Base-by-base conservation (phyloP, 2,329 filamentous ascomycete genomes). In the Falciphora oryzae region DNA sequence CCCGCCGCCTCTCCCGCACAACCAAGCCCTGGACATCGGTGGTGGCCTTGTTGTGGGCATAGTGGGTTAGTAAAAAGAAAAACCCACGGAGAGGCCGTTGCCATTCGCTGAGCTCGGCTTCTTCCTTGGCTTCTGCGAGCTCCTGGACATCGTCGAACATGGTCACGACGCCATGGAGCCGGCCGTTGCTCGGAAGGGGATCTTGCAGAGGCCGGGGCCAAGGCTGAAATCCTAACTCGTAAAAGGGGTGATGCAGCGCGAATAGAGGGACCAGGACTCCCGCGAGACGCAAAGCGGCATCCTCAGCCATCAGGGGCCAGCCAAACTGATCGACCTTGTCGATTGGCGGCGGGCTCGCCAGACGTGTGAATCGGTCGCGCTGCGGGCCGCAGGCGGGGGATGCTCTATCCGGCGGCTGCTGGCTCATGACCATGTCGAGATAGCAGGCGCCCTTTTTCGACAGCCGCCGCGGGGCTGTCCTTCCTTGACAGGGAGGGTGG, bases 381-480 rank as follows among this genome's bases (percentile, higher is more conserved):
- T 58, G 57, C 16, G 57, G 57, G 57, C 13, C 57, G 18, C 6
- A 7, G 57, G 13, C 16, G 25, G n/a, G 57, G 29, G 25, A 28
- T 58, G 25, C 2, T 29, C 3, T 5, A 58, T 11, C 25, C 4
- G 1, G 57, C 29, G 25, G 57, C 2, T 28, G 57, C 16, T 28
- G 56, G 57, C 57, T n/a, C 57, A 58, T 6, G 57, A 58, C 57
- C 57, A 58, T 28, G 57, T 58, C 57, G 57, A n/a, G 57, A 58
- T 28, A n/a, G 28, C 22, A 6, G 25, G 57, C 2, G 5, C 25
- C 6, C 16, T 16, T 58, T 28, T 16, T 28, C 18, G 25, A 27
- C 32, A 3, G 32, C 32, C 32, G 32, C 8, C 2, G 10, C 4
- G 18, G 14, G 22, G 16, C 6, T 5, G 18, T n/a, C 16, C 57